Evolutionary conservation across 805 yeast genomes (phyloP).

Genomic region (Danielozyma ontarioensis): DNA sequence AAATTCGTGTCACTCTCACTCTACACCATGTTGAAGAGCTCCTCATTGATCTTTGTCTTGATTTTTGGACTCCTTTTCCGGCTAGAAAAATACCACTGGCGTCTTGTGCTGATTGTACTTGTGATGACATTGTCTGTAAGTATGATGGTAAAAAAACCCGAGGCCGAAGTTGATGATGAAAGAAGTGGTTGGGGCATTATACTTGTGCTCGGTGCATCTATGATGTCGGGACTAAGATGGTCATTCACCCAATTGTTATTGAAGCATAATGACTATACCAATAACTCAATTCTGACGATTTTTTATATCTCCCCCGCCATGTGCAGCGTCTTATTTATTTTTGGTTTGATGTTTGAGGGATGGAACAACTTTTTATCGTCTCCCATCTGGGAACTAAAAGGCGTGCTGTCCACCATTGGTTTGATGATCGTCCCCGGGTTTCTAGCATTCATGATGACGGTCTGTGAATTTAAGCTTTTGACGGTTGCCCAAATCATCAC

Average conservation of each 20-base stretch:
- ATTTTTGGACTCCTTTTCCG: constrained; percentile 80
- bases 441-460: constrained; percentile 83
- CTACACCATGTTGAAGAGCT: constrained; percentile 90
- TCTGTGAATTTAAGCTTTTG: constrained; percentile 79
- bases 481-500: constrained; percentile 82
- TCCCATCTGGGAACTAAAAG: constrained; percentile 61
- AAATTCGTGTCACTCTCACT: constrained; percentile 73
- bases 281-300: constrained; percentile 80
- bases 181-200: constrained; percentile 52
- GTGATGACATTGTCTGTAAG: constrained; percentile 82
- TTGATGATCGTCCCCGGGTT: constrained; percentile 77
- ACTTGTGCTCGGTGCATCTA: constrained; percentile 71
- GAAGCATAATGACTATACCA: constrained; percentile 51
- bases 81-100: constrained; percentile 68
- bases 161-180: constrained; percentile 8
- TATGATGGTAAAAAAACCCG: constrained; percentile 65
- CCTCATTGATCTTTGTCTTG: constrained; percentile 82
- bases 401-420: constrained; percentile 48
- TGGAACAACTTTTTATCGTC: constrained; percentile 46
- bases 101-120: constrained; percentile 61
- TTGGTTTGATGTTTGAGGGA: constrained; percentile 72
- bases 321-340: constrained; percentile 54
- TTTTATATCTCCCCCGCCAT: constrained; percentile 81
- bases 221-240: constrained; percentile 91
- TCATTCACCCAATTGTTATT: constrained; percentile 84